Base-by-base conservation (phyloP, 352 stramenopile species). In the Phytophthora litchii region DNA sequence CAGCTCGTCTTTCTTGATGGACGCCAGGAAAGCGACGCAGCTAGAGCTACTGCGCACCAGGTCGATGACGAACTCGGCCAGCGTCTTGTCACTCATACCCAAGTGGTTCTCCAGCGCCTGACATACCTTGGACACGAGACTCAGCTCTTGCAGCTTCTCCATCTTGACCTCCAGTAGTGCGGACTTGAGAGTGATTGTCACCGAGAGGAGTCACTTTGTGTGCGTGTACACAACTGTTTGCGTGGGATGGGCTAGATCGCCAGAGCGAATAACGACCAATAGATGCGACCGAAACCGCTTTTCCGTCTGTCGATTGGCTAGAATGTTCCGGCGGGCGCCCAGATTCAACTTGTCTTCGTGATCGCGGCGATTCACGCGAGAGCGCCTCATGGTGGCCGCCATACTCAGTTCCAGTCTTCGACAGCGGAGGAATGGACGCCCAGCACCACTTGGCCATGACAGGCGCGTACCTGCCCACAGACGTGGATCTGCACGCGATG, bases 21-120 rank as follows among this genome's bases (percentile, higher is more conserved):
- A 63, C 29, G 50, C 57, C 20, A 91, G 61, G 54, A 91, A 95
- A 21, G 48, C 64, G 35, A 41, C 66, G 69, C 57, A 96, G 56
- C 70, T 94, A 6, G 74, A 48, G 65, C 75, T 89, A 37, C 88
- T 70, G 44, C 91, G 82, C 41, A 95, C 87, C 53, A 97, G 71
- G 57, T 97, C 82, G 64, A 97, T 97, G 29, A 99, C 83, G 59
- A 98, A 99, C 83, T 99, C 96, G 10, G 96, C 89, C 46, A 99
- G 79, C 31, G 96, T 99, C 65, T 97, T 96, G 74, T 99, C 97
- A 54, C 89, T 94, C 71, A 99, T 89, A 34, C 94, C 93, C 48
- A 99, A 73, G 54, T 96, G 83, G 72, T 98, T 94, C 64, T 94
- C 87, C 51, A 96, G 76, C 70, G 91, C 83, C 62, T 78, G 86